Evolutionary conservation across 148 eudicot species (phyloP), one percentile per base, ranked within the genome.

Genomic region (Vaccinium corymbosum): DNA sequence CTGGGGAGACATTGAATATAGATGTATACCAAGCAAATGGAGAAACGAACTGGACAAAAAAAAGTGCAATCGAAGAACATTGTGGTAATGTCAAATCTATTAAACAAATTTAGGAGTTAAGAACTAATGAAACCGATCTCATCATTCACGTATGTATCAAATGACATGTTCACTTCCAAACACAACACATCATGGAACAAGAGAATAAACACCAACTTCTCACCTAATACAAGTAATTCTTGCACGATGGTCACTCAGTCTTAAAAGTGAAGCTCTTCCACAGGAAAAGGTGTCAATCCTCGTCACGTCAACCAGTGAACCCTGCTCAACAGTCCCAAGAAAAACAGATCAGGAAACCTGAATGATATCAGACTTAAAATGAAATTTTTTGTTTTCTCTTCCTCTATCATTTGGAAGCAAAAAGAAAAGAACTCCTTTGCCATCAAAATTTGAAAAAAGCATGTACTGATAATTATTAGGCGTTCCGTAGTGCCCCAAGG

Each of bases 161-260:
- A 64, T 51, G 53, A 25, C 48, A 76, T 48, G 14, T 4, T 10
- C 17, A 4, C 50, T 17, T 4, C 16, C 38, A 84, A 61, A 50
- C 19, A 73, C 75, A 16, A 71, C 7, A 16, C 20, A 61, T 48
- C 76, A 79, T 82, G 62, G 62, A 86, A 79, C 42, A 53, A 82
- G 66, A 29, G 9, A 71, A 82, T 82, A 10, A 72, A 48, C 20
- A 22, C 59, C 42, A 72, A 71, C 51, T 15, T 59, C 89, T 82
- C 86, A 94, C 98, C 96, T 89, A 93, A 93, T 91, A 85, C 93
- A 93, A 48, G 96, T 94, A 82, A 94, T 86, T 86, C 90, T 92
- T 75, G 96, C 94, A 80, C 80, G 87, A 80, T 93, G 98, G 86
- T 83, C 93, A 71, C 85, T 87, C 48, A 89, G 81, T 8, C 89